A percentile compares a stretch with the other conserved stretches of the same genome.
Conservation (phyloP, 305 asterid species). For the Solanum hybrid region DNA sequence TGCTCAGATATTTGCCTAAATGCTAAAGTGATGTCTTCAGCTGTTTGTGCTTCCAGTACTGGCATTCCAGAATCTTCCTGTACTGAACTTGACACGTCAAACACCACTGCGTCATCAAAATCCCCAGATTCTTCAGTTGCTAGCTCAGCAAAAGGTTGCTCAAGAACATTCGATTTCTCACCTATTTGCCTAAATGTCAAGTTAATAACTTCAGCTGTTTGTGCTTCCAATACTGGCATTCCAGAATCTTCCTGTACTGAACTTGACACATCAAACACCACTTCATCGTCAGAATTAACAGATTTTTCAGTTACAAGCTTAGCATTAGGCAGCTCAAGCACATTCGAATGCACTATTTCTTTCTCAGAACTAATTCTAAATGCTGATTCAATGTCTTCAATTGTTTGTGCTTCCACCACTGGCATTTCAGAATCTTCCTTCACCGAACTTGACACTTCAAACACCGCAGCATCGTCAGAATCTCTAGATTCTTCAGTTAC, state of each 20-base stretch:
- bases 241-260: background rate
- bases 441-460: background rate
- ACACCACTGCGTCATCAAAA: background rate
- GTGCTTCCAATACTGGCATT: conserved; percentile 31
- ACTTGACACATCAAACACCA: conserved; percentile 8
- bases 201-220: conserved; percentile 21
- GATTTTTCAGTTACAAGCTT: background rate
- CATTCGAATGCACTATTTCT: background rate
- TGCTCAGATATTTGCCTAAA: background rate
- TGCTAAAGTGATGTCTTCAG: conserved; percentile 16
- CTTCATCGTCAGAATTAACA: conserved; percentile 1
- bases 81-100: conserved; percentile 1
- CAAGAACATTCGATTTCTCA: conserved; percentile 1
- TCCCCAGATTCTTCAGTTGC: conserved; percentile 14
- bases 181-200: background rate
- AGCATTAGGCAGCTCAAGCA: background rate
- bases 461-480: background rate
- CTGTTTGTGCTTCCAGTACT: conserved; percentile 25
- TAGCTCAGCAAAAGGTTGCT: conserved; percentile 13
- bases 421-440: background rate
- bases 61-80: conserved; percentile 17
- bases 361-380: background rate
- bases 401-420: background rate
- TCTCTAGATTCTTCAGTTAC: conserved; percentile 11
- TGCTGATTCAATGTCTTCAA: background rate